Evolutionary conservation across 768 basidiomycete species (phyloP), one percentile per base, ranked within the genome.

Genomic region (Pleurotus tuber-regium): DNA sequence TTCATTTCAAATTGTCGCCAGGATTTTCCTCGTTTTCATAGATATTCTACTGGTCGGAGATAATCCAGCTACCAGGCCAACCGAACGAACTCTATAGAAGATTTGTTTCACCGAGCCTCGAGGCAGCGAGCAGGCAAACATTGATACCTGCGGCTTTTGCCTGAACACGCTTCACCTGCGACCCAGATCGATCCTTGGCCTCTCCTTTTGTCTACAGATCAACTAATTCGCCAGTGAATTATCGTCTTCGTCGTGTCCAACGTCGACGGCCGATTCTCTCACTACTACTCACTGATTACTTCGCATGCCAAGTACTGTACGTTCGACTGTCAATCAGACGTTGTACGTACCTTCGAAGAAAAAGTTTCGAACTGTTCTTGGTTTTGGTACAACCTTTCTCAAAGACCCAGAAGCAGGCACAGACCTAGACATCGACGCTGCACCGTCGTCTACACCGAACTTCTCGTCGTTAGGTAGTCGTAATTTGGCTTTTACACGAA

Each of bases 311-410:
- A 50, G 44, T 28, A 16, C 49, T 38, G 57, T 58, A 29, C 55
- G 30, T 47, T 50, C 57, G 35, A 18, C 50, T 33, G 52, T 41
- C 25, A 54, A 43, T 25, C 54, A 59, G 51, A 55, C 59, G 53
- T 36, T 36, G 51, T 18, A 48, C 31, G 10, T 53, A 40, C 59
- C 68, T 28, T 63, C 70, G 49, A 76, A 70, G 71, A 73, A 72
- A 66, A 74, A 70, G 61, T 70, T 81, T 63, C 73, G 72, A 61
- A 64, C 74, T 24, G 77, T 77, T 38, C 69, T 81, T 46, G 78
- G 77, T 44, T 69, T 80, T 33, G 55, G 55, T 59, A 51, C 70
- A 49, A 51, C 66, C 41, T 69, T 69, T 44, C n/a, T n/a, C n/a
- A 72, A 70, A 62, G 59, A 63, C 52, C 57, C 61, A 58, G 71